Evolutionary conservation across 495 filamentous ascomycete genomes (phyloP).

Genomic region (Penicillium taxi): DNA sequence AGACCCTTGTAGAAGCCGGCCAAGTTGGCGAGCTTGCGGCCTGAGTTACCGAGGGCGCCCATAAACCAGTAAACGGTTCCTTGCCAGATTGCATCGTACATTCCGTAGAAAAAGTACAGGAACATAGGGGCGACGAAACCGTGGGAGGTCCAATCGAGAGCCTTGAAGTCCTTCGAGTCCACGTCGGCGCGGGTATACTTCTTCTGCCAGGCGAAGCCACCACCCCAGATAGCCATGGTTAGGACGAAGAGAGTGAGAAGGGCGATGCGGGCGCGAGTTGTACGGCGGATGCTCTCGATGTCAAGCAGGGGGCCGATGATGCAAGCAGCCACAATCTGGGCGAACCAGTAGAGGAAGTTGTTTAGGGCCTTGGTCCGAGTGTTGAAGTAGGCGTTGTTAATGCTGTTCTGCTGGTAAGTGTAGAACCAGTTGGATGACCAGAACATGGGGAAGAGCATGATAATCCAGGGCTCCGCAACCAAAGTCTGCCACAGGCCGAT

Average conservation of each 20-base stretch:
- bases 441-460: slow-evolving; percentile 47
- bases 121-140: slow-evolving; percentile 45
- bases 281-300: slow-evolving; percentile 28
- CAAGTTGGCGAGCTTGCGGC: slow-evolving; percentile 81
- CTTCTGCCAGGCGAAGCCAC: slow-evolving; percentile 46
- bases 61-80: slow-evolving; percentile 84
- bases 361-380: slow-evolving; percentile 41
- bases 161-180: slow-evolving; percentile 12
- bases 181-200: slow-evolving; percentile 28
- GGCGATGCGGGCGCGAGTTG: slow-evolving; percentile 32
- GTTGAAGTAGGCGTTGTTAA: slow-evolving; percentile 41
- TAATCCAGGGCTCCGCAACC: slow-evolving; percentile 28
- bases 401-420: slow-evolving; percentile 58
- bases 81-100: slow-evolving; percentile 51
- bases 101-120: slow-evolving; percentile 48
- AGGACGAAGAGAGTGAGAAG: slow-evolving; percentile 33
- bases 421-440: slow-evolving; percentile 72
- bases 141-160: slow-evolving; percentile 32
- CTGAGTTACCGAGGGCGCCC: slow-evolving; percentile 82
- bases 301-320: slow-evolving; percentile 42
- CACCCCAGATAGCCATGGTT: slow-evolving; percentile 43
- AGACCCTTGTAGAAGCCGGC: slow-evolving; percentile 91
- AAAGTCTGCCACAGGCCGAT: slow-evolving; percentile 36
- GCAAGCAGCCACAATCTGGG: slow-evolving; percentile 43
- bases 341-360: slow-evolving; percentile 44